Evolutionary conservation across 2,329 filamentous ascomycete species (phyloP), one percentile per base, ranked within the genome.

Genomic region (Aureobasidium vineae): DNA sequence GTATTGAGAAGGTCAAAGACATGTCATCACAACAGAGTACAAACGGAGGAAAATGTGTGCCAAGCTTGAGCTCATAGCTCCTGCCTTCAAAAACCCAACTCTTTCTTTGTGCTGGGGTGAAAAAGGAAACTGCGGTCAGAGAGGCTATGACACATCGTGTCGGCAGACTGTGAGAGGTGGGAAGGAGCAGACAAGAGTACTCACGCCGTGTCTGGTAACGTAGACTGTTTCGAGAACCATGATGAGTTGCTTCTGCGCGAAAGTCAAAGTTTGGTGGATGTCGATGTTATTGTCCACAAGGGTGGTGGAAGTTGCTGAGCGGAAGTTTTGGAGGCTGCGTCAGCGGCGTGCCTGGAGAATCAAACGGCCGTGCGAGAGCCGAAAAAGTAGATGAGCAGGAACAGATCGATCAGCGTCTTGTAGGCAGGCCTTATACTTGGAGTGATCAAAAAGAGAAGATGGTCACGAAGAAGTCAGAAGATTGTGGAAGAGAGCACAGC

Each of bases 161-260:
- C 67, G 21, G 31, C 61, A 60, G 65, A 66, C 68, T 65, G 69
- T 67, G 65, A 36, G 63, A 63, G 43, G 40, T 54, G 43, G 47
- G 67, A 38, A 63, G 40, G 41, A 26, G 26, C 47, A 38, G 53
- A 53, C 23, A 43, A 60, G 16, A 15, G 7, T 1, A 81, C 81
- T 76, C 79, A 83, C 81, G 36, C 80, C 81, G 72, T 83, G 81
- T 59, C 81, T 74, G 31, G 82, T 78, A 63, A 83, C 76, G 71
- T 83, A 83, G 67, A 83, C 80, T 15, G 76, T 75, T 71, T 83
- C 80, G 67, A 83, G 70, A 40, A 77, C 75, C 76, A 78, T 78
- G 49, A 69, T 59, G 47, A 19, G 33, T 26, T 31, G 50, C 16
- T 52, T 36, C 31, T 47, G 26, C 13, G 19, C 50, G 10, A 41